Evolutionary conservation across 495 filamentous ascomycete species (phyloP), one percentile per base, ranked within the genome.

Genomic region (Niebla homalea): DNA sequence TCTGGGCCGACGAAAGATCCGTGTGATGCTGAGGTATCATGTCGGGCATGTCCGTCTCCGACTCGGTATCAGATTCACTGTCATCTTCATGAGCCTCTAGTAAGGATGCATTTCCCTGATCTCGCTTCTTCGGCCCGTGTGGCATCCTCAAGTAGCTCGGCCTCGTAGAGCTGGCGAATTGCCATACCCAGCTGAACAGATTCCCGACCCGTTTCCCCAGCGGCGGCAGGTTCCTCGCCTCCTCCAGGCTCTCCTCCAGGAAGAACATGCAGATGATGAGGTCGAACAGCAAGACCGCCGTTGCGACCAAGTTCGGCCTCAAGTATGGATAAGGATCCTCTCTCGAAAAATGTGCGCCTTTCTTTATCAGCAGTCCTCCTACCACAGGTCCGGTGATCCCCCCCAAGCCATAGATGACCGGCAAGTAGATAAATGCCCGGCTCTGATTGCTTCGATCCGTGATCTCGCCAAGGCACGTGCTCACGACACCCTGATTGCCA

Each of bases 381-480:
- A 97, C 61, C 15, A 90, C 77, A 1, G 92, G 93, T 0, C 92
- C 92, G 0, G 88, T 93, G 54, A 98, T 93, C 32, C 84, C 87
- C 15, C 92, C 92, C 47, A 98, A 69, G 19, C 89, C 88, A 63
- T 98, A 97, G 3, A 98, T 77, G 36, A 94, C 81, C 0, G 92
- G 92, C 15, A 98, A 75, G 69, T 90, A 98, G 2, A 82, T 85
- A 59, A 97, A 98, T 0, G 89, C 90, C 43, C 75, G 76, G 37
- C 83, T 87, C 67, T 98, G 92, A 63, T 98, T 98, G 53, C 83
- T 89, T 37, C 84, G 79, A 59, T 97, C 90, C 1, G 92, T 98
- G 50, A 98, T 83, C 63, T 98, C 92, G 11, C 93, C 92, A 22
- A 98, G 69, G 50, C 88, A 92, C 1, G 93, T 95, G 22, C 87